phyloP scores from a whole-genome alignment of 768 basidiomycete species.

The Russula virescens region DNA sequence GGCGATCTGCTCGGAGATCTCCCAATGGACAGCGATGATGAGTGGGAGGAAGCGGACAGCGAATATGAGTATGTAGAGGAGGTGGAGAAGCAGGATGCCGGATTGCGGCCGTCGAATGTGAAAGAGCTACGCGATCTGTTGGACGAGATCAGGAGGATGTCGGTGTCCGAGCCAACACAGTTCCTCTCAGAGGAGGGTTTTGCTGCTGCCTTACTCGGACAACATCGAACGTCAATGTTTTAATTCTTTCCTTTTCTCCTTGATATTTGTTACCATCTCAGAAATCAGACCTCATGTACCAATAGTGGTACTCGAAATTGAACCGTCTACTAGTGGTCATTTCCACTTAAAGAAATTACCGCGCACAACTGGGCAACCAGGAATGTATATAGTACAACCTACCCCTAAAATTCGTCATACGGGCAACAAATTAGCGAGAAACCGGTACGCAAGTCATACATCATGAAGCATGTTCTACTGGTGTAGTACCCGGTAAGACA shows the following conservation, averaged over 20 bases:
- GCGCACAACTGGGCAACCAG: too few relatives aligned
- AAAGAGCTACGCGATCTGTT: conserved; percentile 21
- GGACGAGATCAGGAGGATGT: conserved; percentile 24
- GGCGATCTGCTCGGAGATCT: conserved; percentile 51
- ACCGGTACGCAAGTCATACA: too few relatives aligned
- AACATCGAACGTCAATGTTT: too few relatives aligned
- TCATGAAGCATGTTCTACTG: too few relatives aligned
- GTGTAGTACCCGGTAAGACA: too few relatives aligned
- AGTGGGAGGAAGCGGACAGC: conserved; percentile 29
- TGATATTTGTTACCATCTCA: neutral
- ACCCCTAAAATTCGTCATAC: too few relatives aligned
- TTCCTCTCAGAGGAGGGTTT: conserved; percentile 12
- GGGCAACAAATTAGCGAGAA: too few relatives aligned
- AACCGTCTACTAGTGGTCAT: too few relatives aligned
- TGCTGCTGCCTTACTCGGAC: conserved; percentile 12
- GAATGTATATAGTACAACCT: too few relatives aligned
- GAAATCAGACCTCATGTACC: too few relatives aligned
- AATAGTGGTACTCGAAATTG: neutral
- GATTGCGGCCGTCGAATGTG: conserved; percentile 24
- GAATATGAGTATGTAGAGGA: conserved; percentile 34
- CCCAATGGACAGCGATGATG: conserved; percentile 31
- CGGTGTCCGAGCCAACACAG: conserved; percentile 2
- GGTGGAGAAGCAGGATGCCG: conserved; percentile 27
- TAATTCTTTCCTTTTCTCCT: neutral
- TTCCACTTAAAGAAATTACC: neutral